A percentile compares a stretch with the other conserved stretches of the same genome.
Conservation (phyloP, 1,284 basidiomycete species). For the Mrakiaceae sp. region DNA sequence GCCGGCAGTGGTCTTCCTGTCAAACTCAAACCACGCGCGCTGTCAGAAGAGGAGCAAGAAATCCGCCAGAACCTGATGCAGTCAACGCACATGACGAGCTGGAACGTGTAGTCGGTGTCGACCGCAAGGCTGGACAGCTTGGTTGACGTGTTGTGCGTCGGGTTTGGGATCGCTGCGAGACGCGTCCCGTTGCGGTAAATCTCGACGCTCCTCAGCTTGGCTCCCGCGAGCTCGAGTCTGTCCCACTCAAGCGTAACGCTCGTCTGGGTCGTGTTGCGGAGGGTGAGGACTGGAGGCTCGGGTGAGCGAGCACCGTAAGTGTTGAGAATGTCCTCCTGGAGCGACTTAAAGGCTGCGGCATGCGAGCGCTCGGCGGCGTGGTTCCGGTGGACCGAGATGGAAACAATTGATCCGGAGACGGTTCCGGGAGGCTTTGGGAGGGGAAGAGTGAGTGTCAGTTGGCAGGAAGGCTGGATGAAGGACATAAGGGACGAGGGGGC, state of each 20-base stretch:
- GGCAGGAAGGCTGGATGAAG: slow-evolving; percentile 34
- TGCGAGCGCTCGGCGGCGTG: slow-evolving; percentile 65
- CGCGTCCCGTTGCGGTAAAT: slow-evolving; percentile 83
- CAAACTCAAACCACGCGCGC: slow-evolving; percentile 1
- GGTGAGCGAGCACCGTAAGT: slow-evolving; percentile 61
- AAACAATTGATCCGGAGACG: slow-evolving; percentile 87
- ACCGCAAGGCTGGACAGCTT: slow-evolving; percentile 82
- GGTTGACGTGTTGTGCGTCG: slow-evolving; percentile 67
- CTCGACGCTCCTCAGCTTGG: slow-evolving; percentile 72
- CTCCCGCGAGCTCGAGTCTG: slow-evolving; percentile 65
- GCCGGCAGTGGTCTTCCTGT: slow-evolving; percentile 64
- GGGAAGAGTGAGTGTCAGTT: slow-evolving; percentile 22
- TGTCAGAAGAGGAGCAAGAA: not conserved
- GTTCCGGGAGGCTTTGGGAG: slow-evolving; percentile 48
- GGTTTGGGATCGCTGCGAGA: slow-evolving; percentile 70
- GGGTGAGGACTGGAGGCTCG: slow-evolving; percentile 50
- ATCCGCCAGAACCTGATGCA: not conserved
- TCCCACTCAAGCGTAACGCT: slow-evolving; percentile 90
- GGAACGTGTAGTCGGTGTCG: slow-evolving; percentile 82
- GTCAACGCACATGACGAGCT: slow-evolving; percentile 59
- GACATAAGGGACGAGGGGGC: no score
- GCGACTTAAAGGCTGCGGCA: slow-evolving; percentile 63
- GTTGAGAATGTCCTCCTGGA: slow-evolving; percentile 67
- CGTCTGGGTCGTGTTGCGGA: slow-evolving; percentile 90
- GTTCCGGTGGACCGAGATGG: slow-evolving; percentile 83